Conservation (phyloP, 805 yeast genomes). For the Starmera amethionina region DNA sequence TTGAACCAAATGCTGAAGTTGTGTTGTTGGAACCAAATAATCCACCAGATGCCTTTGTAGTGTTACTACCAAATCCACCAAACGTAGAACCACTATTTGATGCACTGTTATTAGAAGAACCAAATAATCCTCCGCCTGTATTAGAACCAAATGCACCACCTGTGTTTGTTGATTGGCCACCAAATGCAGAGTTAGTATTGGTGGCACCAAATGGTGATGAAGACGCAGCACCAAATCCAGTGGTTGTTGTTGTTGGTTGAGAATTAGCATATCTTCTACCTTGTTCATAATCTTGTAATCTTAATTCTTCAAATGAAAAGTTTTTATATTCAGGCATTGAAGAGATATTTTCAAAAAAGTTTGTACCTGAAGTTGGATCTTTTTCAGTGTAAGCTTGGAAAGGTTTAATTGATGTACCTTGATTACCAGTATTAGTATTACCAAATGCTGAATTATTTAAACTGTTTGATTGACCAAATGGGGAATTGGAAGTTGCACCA, state of each 20-base stretch:
- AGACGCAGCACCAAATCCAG: slow-evolving; percentile 23
- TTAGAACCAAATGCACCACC: slow-evolving; percentile 4
- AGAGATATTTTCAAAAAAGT: slow-evolving; percentile 62
- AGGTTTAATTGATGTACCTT: slow-evolving; percentile 68
- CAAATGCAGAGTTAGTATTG: slow-evolving; percentile 10
- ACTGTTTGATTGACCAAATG: slow-evolving; percentile 22
- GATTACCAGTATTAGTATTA: slow-evolving; percentile 24
- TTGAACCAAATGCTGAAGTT: slow-evolving; percentile 9
- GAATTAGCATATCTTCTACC: slow-evolving; percentile 51
- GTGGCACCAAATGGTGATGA: slow-evolving; percentile 23
- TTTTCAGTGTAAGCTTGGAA: slow-evolving; percentile 64
- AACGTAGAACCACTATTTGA: slow-evolving; percentile 3
- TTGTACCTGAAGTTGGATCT: slow-evolving; percentile 50
- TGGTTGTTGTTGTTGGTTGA: slow-evolving; percentile 20
- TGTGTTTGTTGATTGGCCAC: slow-evolving; percentile 3
- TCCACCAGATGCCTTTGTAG: slow-evolving; percentile 18
- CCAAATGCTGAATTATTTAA: slow-evolving; percentile 15
- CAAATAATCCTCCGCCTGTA: slow-evolving; percentile 15
- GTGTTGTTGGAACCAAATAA: slow-evolving; percentile 14
- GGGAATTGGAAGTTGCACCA: slow-evolving; percentile 23
- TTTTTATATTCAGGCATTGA: slow-evolving; percentile 87
- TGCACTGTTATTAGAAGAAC: slow-evolving; percentile 9
- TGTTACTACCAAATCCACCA: slow-evolving; percentile 13
- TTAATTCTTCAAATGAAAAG: slow-evolving; percentile 78
- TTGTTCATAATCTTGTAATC: slow-evolving; percentile 79